phyloP scores from a whole-genome alignment of 2,329 filamentous ascomycete genomes.

The Alternaria conjuncta region DNA sequence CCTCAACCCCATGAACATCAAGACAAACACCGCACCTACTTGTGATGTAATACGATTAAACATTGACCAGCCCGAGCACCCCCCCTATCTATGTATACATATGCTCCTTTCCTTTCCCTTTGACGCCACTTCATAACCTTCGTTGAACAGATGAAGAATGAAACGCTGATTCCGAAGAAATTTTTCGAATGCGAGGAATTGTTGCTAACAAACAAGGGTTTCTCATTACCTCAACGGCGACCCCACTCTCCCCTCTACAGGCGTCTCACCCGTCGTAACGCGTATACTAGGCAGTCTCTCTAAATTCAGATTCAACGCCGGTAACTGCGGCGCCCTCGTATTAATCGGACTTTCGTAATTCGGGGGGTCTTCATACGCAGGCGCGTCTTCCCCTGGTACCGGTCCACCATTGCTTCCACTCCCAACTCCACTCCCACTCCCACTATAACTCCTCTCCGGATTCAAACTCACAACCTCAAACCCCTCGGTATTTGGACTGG shows the following conservation, averaged over 20 bases:
- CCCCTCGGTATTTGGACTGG: constrained; percentile 38
- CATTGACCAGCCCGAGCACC: not conserved
- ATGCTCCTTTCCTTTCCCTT: not conserved
- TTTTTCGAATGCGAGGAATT: not conserved
- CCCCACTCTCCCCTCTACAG: constrained; percentile 20
- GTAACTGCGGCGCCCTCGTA: constrained; percentile 44
- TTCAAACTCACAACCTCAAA: constrained; percentile 53
- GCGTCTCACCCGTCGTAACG: constrained; percentile 47
- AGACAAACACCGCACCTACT: not conserved
- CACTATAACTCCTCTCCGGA: constrained; percentile 43
- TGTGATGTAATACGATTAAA: not conserved
- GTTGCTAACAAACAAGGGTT: too few species aligned
- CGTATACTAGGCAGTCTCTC: constrained; percentile 54
- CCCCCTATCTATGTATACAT: not conserved
- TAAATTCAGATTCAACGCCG: constrained; percentile 48
- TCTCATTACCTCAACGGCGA: constrained; percentile 16
- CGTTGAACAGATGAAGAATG: not conserved
- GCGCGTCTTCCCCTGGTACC: constrained; percentile 40
- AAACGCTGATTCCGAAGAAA: not conserved
- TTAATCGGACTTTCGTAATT: constrained; percentile 54
- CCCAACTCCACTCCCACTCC: constrained; percentile 23
- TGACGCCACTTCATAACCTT: not conserved
- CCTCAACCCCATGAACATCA: not conserved
- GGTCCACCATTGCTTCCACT: not conserved
- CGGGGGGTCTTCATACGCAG: constrained; percentile 56